Conservation (phyloP, 2,329 filamentous ascomycete genomes). For the Mollisiaceae sp. region DNA sequence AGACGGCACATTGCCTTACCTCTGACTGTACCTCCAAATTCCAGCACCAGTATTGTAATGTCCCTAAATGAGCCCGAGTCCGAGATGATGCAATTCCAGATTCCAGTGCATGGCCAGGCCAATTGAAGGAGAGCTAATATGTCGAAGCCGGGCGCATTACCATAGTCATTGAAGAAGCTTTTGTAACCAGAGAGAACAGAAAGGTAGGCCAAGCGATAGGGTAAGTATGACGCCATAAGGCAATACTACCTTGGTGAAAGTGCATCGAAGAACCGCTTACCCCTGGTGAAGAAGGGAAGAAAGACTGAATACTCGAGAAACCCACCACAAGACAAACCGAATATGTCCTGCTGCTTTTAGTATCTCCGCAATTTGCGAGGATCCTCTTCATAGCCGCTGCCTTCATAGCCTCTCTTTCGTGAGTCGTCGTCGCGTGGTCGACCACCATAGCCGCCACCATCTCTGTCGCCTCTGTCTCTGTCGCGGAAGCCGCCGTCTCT, state of each 20-base stretch:
- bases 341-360: constrained; percentile 49
- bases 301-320: constrained; percentile 50
- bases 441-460: constrained; percentile 56
- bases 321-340: constrained; percentile 52
- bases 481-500: constrained; percentile 46
- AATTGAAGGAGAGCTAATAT: constrained; percentile 13
- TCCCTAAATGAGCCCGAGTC: constrained; percentile 28
- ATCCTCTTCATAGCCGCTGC: constrained; percentile 84
- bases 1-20: constrained; percentile 51
- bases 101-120: constrained; percentile 20
- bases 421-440: constrained; percentile 58
- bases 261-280: constrained; percentile 44
- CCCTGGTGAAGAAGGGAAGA: constrained; percentile 45
- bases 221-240: constrained; percentile 32
- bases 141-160: constrained; percentile 32
- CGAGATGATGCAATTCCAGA: constrained; percentile 21
- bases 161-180: constrained; percentile 24
- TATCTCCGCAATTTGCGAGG: constrained; percentile 68
- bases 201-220: constrained; percentile 15
- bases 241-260: constrained; percentile 42
- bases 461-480: constrained; percentile 53
- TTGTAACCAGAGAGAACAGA: constrained; percentile 18
- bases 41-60: constrained; percentile 27
- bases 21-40: constrained; percentile 58
- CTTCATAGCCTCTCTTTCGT: constrained; percentile 58